Base-by-base conservation (phyloP, 371 early-diverging fungal species). In the Syncephalastrum racemosum region DNA sequence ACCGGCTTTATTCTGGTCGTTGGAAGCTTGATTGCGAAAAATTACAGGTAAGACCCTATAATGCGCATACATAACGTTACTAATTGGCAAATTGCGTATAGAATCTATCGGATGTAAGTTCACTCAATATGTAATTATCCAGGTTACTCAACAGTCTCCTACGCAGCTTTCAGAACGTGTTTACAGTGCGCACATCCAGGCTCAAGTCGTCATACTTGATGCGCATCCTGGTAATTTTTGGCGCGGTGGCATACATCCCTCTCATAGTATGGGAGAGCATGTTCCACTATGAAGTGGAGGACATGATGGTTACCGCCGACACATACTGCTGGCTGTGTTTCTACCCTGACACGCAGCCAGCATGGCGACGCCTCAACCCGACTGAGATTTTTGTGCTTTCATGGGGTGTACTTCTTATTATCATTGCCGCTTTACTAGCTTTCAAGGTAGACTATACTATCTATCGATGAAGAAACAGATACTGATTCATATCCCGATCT, bases 21-120 rank as follows among this genome's bases (percentile, higher is more conserved):
- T 24, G 69, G 69, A 6, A 73, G 73, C 46, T 66, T 77, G 13
- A 71, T 77, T 63, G 77, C 77, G 3, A 77, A 73, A 49, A 73
- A 67, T 45, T 77, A 69, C 43, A 58, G 74, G 74, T 68, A 64
- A 42, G 49, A 31, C n/a, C 13, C 39, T 31, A 41, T 25, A 42
- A 18, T 23, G 23, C 16, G 50, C 31, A 43, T 16, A 50, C 18
- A 24, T 60, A 8, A 27, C 23, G 24, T 41, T 8, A 31, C 24
- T 46, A 12, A 10, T 14, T 45, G 36, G 7, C 39, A 54, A 12
- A 54, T 54, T 4, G 27, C 54, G 39, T 51, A 53, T 55, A 75
- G 77, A 53, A 66, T 77, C 10, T 77, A 77, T 53, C 63, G 67
- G 46, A 66, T 77, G 71, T 72, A 67, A 63, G 64, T 49, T 13